phyloP scores from a whole-genome alignment of 2,329 filamentous ascomycete species.

The Colletotrichum karsti region DNA sequence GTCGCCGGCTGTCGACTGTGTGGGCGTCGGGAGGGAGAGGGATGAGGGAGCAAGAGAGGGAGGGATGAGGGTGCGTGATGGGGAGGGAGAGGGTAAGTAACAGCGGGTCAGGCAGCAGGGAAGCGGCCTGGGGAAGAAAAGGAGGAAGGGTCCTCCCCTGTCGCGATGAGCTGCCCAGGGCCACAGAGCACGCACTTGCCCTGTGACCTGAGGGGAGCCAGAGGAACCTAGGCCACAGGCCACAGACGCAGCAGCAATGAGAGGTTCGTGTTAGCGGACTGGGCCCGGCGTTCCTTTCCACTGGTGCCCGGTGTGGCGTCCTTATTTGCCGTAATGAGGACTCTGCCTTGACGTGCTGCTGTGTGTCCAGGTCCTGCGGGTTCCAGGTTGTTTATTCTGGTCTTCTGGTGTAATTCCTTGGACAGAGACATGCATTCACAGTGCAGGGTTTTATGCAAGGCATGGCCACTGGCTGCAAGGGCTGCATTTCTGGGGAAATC shows the following conservation, averaged over 20 bases:
- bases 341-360: constrained; percentile 20
- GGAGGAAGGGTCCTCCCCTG: constrained; percentile 25
- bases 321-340: background rate
- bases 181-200: background rate
- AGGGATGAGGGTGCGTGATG: constrained; percentile 25
- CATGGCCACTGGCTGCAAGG: constrained; percentile 1
- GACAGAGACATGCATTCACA: constrained; percentile 16
- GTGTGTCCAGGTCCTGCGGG: background rate
- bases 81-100: constrained; percentile 12
- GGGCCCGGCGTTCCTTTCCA: background rate
- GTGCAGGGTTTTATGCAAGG: constrained; percentile 12
- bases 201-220: too few relatives aligned
- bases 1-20: background rate
- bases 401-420: constrained; percentile 6
- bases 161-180: background rate
- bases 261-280: constrained; percentile 15
- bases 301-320: background rate
- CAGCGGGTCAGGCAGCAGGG: constrained; percentile 18
- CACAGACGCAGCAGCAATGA: background rate
- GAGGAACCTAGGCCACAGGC: background rate
- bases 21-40: constrained; percentile 14
- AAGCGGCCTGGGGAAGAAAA: constrained; percentile 23
- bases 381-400: constrained; percentile 3
- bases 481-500: background rate
- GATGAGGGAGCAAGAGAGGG: constrained; percentile 26